phyloP scores from a whole-genome alignment of 1,284 basidiomycete species.

The Cryptococcus floricola region DNA sequence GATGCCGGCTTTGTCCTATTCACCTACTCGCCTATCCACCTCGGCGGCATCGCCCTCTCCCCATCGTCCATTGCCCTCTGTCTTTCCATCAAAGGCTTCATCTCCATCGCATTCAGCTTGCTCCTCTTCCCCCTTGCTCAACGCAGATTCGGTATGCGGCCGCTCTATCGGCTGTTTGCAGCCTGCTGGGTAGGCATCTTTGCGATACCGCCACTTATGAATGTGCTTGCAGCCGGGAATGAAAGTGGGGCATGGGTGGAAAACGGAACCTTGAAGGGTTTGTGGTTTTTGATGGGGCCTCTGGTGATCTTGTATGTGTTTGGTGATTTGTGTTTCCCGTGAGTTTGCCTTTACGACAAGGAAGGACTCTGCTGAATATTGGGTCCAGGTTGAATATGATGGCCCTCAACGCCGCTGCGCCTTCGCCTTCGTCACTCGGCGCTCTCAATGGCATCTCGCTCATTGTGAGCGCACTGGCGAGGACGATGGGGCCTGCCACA shows the following conservation, averaged over 20 bases:
- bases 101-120: constrained; percentile 19
- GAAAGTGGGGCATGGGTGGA: constrained; percentile 11
- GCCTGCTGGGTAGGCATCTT: constrained; percentile 17
- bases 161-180: constrained; percentile 17
- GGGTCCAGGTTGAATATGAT: constrained; percentile 12
- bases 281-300: constrained; percentile 23
- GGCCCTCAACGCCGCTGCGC: constrained; percentile 12
- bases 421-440: constrained; percentile 12
- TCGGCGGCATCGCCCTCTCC: constrained; percentile 24
- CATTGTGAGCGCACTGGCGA: constrained; percentile 12
- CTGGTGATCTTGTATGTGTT: constrained; percentile 20
- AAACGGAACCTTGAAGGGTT: constrained; percentile 9
- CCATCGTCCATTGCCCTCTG: constrained; percentile 16
- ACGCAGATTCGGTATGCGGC: constrained; percentile 9
- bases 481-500: constrained; percentile 18
- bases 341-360: constrained; percentile 1
- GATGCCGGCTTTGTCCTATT: constrained; percentile 33
- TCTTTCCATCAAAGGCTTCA: constrained; percentile 16
- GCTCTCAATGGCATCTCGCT: constrained; percentile 19
- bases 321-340: constrained; percentile 21
- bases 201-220: constrained; percentile 21
- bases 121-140: constrained; percentile 17
- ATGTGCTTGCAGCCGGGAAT: constrained; percentile 6
- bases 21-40: constrained; percentile 22
- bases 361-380: not conserved